Percentiles rank a stretch among this genome's conserved stretches.
phyloP scores from a whole-genome alignment of 148 eudicot species.

The Chenopodium album region DNA sequence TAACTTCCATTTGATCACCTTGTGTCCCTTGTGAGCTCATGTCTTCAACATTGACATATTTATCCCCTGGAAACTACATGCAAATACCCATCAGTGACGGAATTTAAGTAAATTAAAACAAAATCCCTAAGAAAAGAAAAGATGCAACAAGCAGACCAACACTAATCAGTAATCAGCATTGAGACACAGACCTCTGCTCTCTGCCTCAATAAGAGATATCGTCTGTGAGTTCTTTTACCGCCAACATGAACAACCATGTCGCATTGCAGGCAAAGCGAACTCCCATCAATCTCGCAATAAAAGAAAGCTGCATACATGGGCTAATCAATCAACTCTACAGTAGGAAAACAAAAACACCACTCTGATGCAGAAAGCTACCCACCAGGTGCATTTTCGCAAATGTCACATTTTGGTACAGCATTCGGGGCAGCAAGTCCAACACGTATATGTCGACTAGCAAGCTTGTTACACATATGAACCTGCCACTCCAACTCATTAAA shows the following conservation, averaged over 20 bases:
- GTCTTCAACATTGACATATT: slow-evolving; percentile 41
- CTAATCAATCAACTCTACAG: slow-evolving; percentile 20
- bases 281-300: slow-evolving; percentile 92
- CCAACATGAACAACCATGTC: slow-evolving; percentile 96
- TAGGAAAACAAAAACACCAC: slow-evolving; percentile 10
- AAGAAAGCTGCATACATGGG: slow-evolving; percentile 65
- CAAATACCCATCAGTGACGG: slow-evolving; percentile 10
- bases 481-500: slow-evolving; percentile 27
- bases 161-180: slow-evolving; percentile 12
- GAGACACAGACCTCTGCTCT: slow-evolving; percentile 78
- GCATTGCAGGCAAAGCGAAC: slow-evolving; percentile 95
- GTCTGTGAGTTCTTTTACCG: slow-evolving; percentile 83
- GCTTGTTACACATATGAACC: slow-evolving; percentile 96
- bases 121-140: background rate
- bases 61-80: slow-evolving; percentile 84
- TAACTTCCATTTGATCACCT: slow-evolving; percentile 40
- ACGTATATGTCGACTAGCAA: slow-evolving; percentile 86
- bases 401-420: slow-evolving; percentile 78
- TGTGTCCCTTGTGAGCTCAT: slow-evolving; percentile 44
- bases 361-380: slow-evolving; percentile 16
- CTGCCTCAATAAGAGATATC: slow-evolving; percentile 80
- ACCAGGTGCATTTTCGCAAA: slow-evolving; percentile 98
- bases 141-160: slow-evolving; percentile 8
- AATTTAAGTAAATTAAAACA: background rate
- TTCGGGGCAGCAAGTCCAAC: slow-evolving; percentile 93